phyloP scores from a whole-genome alignment of 1,284 basidiomycete species.

The Bjerkandera adusta region DNA sequence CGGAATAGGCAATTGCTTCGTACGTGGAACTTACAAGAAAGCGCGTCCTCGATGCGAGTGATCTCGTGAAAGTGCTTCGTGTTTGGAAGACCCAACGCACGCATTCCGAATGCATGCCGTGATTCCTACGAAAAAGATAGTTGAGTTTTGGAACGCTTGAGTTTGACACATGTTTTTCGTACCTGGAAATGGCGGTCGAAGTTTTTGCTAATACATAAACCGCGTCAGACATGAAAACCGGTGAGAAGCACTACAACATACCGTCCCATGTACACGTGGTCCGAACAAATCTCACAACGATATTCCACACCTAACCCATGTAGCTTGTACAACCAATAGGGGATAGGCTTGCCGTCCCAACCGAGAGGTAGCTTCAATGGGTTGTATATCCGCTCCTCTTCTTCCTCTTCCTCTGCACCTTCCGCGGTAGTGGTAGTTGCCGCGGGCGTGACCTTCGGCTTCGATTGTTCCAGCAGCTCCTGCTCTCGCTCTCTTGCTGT shows the following conservation, averaged over 20 bases:
- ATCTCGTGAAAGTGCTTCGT: constrained; percentile 99
- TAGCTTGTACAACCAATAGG: constrained; percentile 98
- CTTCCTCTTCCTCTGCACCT: constrained; percentile 82
- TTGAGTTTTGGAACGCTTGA: neutral
- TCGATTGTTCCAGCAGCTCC: constrained; percentile 83
- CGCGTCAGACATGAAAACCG: constrained; percentile 10
- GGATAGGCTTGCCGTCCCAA: constrained; percentile 98
- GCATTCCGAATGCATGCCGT: constrained; percentile 97
- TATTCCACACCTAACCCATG: constrained; percentile 98
- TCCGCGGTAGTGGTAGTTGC: constrained; percentile 40
- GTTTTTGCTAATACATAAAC: constrained; percentile 66
- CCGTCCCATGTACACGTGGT: constrained; percentile 94
- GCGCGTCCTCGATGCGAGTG: constrained; percentile 94
- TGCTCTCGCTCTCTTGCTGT: constrained; percentile 96
- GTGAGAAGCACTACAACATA: constrained; percentile 31
- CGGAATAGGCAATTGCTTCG: neutral
- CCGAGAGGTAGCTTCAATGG: constrained; percentile 96
- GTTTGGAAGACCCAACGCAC: constrained; percentile 94
- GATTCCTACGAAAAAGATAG: constrained; percentile 63
- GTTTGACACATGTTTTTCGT: constrained; percentile 13
- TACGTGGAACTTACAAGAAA: constrained; percentile 66
- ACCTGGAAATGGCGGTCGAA: constrained; percentile 92
- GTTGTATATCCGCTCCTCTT: constrained; percentile 95
- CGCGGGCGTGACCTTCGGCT: constrained; percentile 61
- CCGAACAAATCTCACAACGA: constrained; percentile 96